A percentile compares a stretch with the other conserved stretches of the same genome.
phyloP scores from a whole-genome alignment of 2,329 filamentous ascomycete species.

The Fusarium buxicola region DNA sequence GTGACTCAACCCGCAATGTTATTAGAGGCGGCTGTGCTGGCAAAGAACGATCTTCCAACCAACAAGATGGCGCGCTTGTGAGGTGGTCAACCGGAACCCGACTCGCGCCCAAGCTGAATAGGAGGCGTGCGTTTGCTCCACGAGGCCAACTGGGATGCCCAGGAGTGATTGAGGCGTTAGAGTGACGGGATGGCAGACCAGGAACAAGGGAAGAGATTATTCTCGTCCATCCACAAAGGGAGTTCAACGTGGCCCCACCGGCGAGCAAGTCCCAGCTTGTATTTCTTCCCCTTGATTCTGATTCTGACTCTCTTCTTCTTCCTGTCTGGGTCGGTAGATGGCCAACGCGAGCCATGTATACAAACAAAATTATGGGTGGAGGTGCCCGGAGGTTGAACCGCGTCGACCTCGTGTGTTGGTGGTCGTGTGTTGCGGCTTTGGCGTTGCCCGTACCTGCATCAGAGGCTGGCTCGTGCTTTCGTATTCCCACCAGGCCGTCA shows the following conservation, averaged over 20 bases:
- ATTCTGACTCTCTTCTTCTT: slow-evolving; percentile 21
- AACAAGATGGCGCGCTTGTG: slow-evolving; percentile 6
- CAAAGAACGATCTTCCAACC: neutral
- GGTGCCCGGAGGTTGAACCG: slow-evolving; percentile 10
- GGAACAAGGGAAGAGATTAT: neutral
- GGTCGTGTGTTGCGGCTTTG: slow-evolving; percentile 23
- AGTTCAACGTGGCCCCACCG: neutral
- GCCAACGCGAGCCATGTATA: slow-evolving; percentile 11
- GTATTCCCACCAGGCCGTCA: slow-evolving; percentile 41
- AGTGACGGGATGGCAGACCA: neutral
- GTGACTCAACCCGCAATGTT: slow-evolving; percentile 3
- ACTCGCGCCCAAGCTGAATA: slow-evolving; percentile 1
- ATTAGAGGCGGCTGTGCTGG: neutral
- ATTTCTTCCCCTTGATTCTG: slow-evolving; percentile 12
- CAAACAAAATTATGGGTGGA: slow-evolving; percentile 13
- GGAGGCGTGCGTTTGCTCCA: slow-evolving; percentile 3
- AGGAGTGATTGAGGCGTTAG: slow-evolving; percentile 2
- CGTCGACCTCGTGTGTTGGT: slow-evolving; percentile 17
- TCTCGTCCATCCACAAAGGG: neutral
- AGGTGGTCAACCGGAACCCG: slow-evolving; percentile 1
- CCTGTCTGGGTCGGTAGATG: slow-evolving; percentile 10
- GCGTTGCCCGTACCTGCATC: slow-evolving; percentile 42
- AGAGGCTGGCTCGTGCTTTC: slow-evolving; percentile 44
- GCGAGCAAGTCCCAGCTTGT: neutral
- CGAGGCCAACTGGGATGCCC: neutral